Conservation (phyloP, 2,329 filamentous ascomycete species). For the Verticillium dahliae region DNA sequence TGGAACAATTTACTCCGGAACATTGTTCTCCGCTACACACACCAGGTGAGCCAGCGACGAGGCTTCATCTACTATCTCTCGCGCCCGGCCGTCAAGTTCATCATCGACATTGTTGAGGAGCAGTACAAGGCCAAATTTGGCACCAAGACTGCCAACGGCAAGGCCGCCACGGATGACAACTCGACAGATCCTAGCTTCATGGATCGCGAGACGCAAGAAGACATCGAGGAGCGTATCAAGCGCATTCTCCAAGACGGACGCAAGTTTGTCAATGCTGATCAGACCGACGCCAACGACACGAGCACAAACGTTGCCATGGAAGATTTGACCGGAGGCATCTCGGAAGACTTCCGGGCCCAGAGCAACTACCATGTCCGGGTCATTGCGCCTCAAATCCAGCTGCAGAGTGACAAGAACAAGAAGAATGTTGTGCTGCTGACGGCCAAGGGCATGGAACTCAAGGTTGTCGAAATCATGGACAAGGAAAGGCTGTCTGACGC, state of each 20-base stretch:
- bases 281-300: conserved; percentile 30
- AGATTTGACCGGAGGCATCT: conserved; percentile 68
- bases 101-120: conserved; percentile 94
- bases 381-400: conserved; percentile 94
- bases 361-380: conserved; percentile 93
- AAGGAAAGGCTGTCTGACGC: conserved; percentile 87
- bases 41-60: conserved; percentile 91
- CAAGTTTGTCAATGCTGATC: conserved; percentile 71
- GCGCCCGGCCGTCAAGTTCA: conserved; percentile 91
- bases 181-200: conserved; percentile 33
- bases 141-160: conserved; percentile 18
- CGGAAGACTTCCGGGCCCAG: conserved; percentile 80
- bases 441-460: conserved; percentile 96
- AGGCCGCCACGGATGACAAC: background rate
- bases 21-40: conserved; percentile 93
- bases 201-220: conserved; percentile 52
- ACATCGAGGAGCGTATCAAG: conserved; percentile 78
- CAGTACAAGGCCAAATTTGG: conserved; percentile 65
- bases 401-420: conserved; percentile 96
- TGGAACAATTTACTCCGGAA: conserved; percentile 97
- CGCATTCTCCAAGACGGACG: conserved; percentile 80
- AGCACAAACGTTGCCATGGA: conserved; percentile 40
- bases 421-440: conserved; percentile 96
- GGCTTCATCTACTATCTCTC: conserved; percentile 99
- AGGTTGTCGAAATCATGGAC: conserved; percentile 95